phyloP scores from a whole-genome alignment of 2,329 filamentous ascomycete species.

The Biscogniauxia sp. region DNA sequence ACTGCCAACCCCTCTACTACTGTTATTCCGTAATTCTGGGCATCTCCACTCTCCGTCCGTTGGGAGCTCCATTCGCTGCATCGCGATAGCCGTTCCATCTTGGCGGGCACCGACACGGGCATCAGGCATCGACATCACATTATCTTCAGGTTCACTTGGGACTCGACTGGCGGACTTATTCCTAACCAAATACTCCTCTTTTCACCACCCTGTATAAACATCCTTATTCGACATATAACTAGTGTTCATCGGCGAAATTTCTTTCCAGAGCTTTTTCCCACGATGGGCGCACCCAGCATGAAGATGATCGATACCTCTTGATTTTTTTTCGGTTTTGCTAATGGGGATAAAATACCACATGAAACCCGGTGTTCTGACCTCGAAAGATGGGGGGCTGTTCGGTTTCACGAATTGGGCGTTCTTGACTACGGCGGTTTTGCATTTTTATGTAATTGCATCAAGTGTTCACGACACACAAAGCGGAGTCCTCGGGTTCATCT shows the following conservation, averaged over 20 bases:
- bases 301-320: conserved; percentile 47
- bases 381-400: conserved; percentile 41
- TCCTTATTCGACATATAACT: conserved; percentile 46
- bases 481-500: conserved; percentile 44
- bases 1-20: conserved; percentile 34
- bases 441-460: conserved; percentile 47
- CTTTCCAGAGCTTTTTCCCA: conserved; percentile 21
- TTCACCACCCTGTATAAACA: conserved; percentile 46
- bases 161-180: conserved; percentile 32
- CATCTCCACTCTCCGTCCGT: conserved; percentile 21
- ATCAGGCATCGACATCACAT: conserved; percentile 42
- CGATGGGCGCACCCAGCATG: conserved; percentile 40
- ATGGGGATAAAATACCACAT: conserved; percentile 25
- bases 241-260: conserved; percentile 31
- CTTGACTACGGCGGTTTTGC: conserved; percentile 40
- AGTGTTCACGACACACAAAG: conserved; percentile 42
- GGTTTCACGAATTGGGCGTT: conserved; percentile 45
- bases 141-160: conserved; percentile 31
- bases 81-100: conserved; percentile 44
- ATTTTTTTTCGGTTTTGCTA: conserved; percentile 34
- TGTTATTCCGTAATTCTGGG: conserved; percentile 28
- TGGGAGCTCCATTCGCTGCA: conserved; percentile 38
- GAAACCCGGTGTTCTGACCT: conserved; percentile 35
- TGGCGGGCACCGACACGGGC: conserved; percentile 47
- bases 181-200: conserved; percentile 24